Conservation (phyloP, 2,329 filamentous ascomycete species). For the Colletotrichum aenigma region DNA sequence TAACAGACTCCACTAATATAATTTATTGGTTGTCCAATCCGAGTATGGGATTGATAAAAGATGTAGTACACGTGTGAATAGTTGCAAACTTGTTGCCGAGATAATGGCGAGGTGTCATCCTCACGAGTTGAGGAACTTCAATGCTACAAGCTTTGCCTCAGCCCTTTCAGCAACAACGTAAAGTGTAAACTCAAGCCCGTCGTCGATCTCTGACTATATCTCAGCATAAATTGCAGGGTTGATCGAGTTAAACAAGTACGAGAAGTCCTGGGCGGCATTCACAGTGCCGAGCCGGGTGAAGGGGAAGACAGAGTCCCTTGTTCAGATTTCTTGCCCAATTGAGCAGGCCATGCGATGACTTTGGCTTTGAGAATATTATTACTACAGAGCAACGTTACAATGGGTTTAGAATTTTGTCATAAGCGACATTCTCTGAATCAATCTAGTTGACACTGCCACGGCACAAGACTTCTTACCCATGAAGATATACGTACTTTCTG, state of each 20-base stretch:
- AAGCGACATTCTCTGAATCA: not conserved
- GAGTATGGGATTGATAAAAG: no score
- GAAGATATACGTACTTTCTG: not conserved
- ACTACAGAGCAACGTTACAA: not conserved
- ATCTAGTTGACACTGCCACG: not conserved
- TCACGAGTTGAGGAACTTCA: not conserved
- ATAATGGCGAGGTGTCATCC: not conserved
- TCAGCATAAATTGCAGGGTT: not conserved
- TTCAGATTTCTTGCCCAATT: not conserved
- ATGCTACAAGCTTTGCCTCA: not conserved
- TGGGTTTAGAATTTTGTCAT: not conserved
- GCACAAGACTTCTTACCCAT: not conserved
- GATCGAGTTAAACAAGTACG: not conserved
- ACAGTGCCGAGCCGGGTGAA: not conserved
- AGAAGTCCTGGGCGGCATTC: not conserved
- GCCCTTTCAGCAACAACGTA: not conserved
- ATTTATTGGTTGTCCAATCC: not conserved
- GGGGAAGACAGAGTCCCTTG: not conserved
- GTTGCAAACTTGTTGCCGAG: not conserved
- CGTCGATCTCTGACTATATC: rapidly evolving
- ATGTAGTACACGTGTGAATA: not conserved
- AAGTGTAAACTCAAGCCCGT: not conserved
- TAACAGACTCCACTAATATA: not conserved
- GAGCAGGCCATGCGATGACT: not conserved
- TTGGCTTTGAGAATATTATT: not conserved